Evolutionary conservation across 2,329 filamentous ascomycete genomes (phyloP), one percentile per base, ranked within the genome.

Genomic region (Zasmidium angulare): DNA sequence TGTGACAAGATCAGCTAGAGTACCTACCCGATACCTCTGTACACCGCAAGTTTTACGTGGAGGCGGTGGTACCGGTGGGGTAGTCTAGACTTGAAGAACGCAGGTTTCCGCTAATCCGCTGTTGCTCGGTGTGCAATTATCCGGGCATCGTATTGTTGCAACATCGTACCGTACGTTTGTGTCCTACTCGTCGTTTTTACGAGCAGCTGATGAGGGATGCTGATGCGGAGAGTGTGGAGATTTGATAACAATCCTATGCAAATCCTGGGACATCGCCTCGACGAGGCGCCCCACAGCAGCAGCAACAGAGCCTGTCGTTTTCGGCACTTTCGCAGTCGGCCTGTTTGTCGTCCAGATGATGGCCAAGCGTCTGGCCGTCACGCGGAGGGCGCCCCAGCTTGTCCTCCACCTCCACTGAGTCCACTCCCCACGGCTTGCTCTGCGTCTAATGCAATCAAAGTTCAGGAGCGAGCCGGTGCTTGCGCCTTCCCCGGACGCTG

Each of bases 61-160:
- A 50, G 49, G 23, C 36, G 36, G 36, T 43, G 36, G 49, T 51
- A 52, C 50, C 36, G 31, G 55, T 17, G 22, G 40, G 23, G 36
- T 50, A 31, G 20, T 56, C 29, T 50, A 49, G 26, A 40, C 22
- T 29, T 31, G 43, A 19, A 29, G 46, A 50, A 46, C n/a, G 53
- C 31, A 26, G 46, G 26, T 29, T 24, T 49, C 53, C 53, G 36
- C 36, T 43, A 43, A 7, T 40, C 43, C 54, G 54, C 46, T 49
- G 50, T 58, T 50, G 46, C n/a, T 53, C 46, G 50, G 51, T 50
- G 43, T 58, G 40, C 56, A 54, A 23, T 46, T 46, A 31, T 46
- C 56, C 56, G 52, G n/a, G 12, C 36, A 7, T 43, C 7, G 12
- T 43, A 7, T 43, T 19, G 26, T 29, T 29, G 26, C 26, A 29